Evolutionary conservation across 768 basidiomycete species (phyloP).

Genomic region (Russula brevipes): DNA sequence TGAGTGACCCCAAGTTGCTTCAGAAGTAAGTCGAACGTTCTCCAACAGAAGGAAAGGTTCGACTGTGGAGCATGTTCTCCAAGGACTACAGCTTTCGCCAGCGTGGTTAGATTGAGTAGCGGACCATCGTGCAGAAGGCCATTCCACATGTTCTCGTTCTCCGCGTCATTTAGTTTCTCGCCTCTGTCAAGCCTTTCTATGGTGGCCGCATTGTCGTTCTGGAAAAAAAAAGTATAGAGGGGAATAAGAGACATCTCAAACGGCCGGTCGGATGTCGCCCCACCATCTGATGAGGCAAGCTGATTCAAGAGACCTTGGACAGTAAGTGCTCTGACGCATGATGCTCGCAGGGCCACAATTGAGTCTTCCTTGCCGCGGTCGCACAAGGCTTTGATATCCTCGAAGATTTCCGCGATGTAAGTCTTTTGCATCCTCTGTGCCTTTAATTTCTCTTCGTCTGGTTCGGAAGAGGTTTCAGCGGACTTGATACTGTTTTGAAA

Average conservation of each 20-base stretch:
- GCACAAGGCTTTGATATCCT: background rate
- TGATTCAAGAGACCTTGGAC: constrained; percentile 2
- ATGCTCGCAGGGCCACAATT: constrained; percentile 3
- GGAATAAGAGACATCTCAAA: background rate
- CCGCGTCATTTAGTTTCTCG: background rate
- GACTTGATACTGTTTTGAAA: background rate
- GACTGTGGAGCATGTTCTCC: background rate
- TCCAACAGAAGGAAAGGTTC: constrained; percentile 12
- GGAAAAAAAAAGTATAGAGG: background rate
- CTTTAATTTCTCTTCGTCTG: background rate
- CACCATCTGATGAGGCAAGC: background rate
- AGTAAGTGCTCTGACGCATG: constrained; percentile 3
- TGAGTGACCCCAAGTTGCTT: background rate
- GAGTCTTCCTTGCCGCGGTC: background rate
- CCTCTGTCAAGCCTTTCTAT: no score
- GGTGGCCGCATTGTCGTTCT: background rate
- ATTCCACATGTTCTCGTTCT: background rate
- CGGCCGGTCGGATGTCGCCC: background rate
- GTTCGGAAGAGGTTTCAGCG: background rate
- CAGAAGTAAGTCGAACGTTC: constrained; percentile 7
- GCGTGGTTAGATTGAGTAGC: constrained; percentile 6
- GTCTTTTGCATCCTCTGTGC: background rate
- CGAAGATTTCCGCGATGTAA: background rate
- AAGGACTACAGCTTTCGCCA: background rate
- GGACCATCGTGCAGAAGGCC: constrained; percentile 3